Evolutionary conservation across 179 eudicot species (phyloP), one percentile per base, ranked within the genome.

Genomic region (Patellifolia procumbens): DNA sequence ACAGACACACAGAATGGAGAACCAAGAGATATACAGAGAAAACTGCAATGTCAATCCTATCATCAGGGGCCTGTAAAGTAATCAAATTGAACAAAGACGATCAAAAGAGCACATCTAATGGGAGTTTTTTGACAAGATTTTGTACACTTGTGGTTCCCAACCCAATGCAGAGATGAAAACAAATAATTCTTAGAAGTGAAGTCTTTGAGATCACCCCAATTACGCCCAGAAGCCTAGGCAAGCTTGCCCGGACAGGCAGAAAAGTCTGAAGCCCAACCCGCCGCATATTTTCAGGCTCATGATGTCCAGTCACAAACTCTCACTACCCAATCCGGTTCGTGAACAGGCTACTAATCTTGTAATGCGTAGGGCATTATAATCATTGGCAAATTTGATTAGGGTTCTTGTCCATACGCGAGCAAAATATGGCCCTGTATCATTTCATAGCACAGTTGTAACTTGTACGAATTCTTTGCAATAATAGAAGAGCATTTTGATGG

Each of bases 41-140:
- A 71, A 49, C 56, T n/a, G 51, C 32, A 31, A 58, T 31, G 5
- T 42, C 62, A 60, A 61, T n/a, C 61, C 46, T 42, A 37, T 45
- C 60, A 29, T 65, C 49, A 2, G 64, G 42, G 66, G 46, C 37
- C 32, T n/a, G 39, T 16, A 55, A 72, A 67, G 59, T 58, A 26
- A 72, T 42, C 29, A 76, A 53, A 20, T 53, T 49, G 34, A 81
- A 74, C 52, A 72, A 51, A 63, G 71, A 62, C 37, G 74, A 64
- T 70, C 74, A 53, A 24, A 75, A 67, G 69, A 74, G 60, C 28
- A 32, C 52, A 29, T 51, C 74, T 29, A 49, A 52, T 53, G 66
- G 39, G 53, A 77, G 49, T 61, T 37, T 61, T 77, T 73, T 53
- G 85, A 72, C 11, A 70, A 68, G 24, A 24, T 79, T 55, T 76